A percentile compares a stretch with the other conserved stretches of the same genome.
These are phyloP conservation scores for Platismatia glauca DNA, from an alignment of 495 filamentous ascomycete genomes.

Conservation along the genomic window DNA sequence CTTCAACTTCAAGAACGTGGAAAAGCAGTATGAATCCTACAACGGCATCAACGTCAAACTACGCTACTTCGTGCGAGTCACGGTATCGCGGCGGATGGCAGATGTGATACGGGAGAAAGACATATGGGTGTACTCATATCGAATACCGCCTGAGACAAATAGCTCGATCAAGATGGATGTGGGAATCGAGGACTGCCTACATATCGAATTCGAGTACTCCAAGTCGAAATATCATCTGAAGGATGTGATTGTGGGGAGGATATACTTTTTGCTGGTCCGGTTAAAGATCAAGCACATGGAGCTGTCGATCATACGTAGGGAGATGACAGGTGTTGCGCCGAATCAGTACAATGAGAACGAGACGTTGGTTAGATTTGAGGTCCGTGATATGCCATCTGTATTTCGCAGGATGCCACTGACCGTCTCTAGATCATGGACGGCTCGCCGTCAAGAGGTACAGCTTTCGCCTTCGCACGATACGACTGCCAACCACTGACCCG, in stretches of 20 bases:
- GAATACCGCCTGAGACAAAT: constrained; percentile 96
- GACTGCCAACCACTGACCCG: neutral
- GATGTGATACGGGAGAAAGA: constrained; percentile 99
- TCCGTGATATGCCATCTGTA: neutral
- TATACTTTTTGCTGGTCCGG: constrained; percentile 96
- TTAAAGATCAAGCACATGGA: constrained; percentile 99
- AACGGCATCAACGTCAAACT: constrained; percentile 99
- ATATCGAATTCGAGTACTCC: constrained; percentile 99
- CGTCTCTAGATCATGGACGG: constrained; percentile 87
- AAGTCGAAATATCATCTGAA: constrained; percentile 99
- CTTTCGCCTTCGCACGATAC: too few relatives aligned
- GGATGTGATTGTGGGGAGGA: constrained; percentile 97
- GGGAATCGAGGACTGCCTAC: constrained; percentile 96
- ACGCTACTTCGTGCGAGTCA: constrained; percentile 96
- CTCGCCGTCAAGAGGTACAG: constrained; percentile 76
- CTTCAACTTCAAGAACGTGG: constrained; percentile 99
- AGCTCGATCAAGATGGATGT: constrained; percentile 99
- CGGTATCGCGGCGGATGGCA: constrained; percentile 91
- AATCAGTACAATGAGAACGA: constrained; percentile 99
- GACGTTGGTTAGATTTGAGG: constrained; percentile 95
- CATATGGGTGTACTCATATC: constrained; percentile 98
- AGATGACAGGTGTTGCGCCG: constrained; percentile 96
- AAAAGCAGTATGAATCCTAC: constrained; percentile 99
- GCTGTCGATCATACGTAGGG: constrained; percentile 90
- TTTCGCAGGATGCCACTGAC: neutral